Percentiles rank a stretch among this genome's conserved stretches.
Evolutionary conservation across 2,329 filamentous ascomycete genomes (phyloP).

Genomic region (Beauveria asiatica): DNA sequence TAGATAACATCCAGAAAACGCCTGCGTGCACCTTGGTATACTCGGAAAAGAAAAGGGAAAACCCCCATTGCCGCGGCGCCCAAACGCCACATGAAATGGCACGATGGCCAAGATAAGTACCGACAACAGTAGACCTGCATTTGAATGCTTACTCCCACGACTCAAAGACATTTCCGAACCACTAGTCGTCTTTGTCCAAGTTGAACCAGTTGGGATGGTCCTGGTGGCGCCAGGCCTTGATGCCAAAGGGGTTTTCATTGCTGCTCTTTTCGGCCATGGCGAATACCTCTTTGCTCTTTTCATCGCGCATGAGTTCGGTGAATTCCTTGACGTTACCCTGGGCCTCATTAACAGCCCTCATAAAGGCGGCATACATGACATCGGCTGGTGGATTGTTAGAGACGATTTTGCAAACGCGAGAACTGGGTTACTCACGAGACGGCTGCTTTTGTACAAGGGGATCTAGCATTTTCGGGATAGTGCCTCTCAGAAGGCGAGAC

Average conservation of each 20-base stretch:
- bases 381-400: conserved; percentile 34
- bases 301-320: conserved; percentile 35
- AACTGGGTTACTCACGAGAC: conserved; percentile 35
- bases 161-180: not conserved
- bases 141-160: not conserved
- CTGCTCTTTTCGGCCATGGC: conserved; percentile 45
- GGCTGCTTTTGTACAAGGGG: conserved; percentile 41
- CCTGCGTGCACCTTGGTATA: not conserved
- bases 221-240: conserved; percentile 49
- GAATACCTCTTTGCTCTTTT: conserved; percentile 41
- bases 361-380: conserved; percentile 37
- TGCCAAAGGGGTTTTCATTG: conserved; percentile 44
- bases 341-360: conserved; percentile 37
- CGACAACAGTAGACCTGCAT: not conserved
- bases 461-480: conserved; percentile 32
- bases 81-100: not conserved
- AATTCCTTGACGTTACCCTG: conserved; percentile 45
- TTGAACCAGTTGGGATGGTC: conserved; percentile 53
- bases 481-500: conserved; percentile 27
- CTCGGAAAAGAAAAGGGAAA: not conserved
- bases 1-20: not conserved
- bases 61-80: no score
- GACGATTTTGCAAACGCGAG: not conserved
- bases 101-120: not conserved
- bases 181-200: conserved; percentile 18